A percentile compares a stretch with the other conserved stretches of the same genome.
These are phyloP conservation scores for Adiantum capillusveneris DNA, from an alignment of 75 land plant species.

Conservation along the genomic window DNA sequence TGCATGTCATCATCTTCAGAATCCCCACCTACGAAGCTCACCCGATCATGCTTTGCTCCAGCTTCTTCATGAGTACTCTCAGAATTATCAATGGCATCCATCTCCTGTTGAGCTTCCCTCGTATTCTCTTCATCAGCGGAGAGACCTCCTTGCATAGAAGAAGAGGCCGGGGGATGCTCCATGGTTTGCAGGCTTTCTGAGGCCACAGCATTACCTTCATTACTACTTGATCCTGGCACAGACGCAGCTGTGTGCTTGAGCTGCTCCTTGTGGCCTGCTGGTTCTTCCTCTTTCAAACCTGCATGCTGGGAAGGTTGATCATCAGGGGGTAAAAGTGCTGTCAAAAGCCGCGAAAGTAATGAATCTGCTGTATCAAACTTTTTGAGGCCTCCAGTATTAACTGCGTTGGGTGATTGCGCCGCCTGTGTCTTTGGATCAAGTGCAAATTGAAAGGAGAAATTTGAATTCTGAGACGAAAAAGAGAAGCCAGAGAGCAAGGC, in stretches of 20 bases:
- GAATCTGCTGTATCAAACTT: conserved; percentile 3
- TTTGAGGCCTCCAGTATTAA: conserved; percentile 4
- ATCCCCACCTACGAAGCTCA: neutral
- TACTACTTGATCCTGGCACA: neutral
- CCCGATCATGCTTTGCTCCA: neutral
- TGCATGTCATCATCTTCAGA: neutral
- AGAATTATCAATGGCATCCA: no score
- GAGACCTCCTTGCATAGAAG: no score
- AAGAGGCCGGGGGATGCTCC: no score
- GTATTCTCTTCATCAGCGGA: no score
- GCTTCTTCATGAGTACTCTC: no score
- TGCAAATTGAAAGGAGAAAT: conserved; percentile 13
- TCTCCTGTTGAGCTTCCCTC: no score
- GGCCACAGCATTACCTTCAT: no score
- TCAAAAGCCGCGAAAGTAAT: conserved; percentile 2
- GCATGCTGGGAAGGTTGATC: conserved; percentile 1
- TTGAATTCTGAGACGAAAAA: conserved; percentile 10
- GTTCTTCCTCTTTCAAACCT: neutral
- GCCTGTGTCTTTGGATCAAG: conserved; percentile 7
- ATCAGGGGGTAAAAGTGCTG: conserved; percentile 9
- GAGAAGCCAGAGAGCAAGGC: conserved; percentile 15
- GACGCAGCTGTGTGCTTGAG: neutral
- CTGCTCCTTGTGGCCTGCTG: neutral
- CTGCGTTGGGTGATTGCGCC: neutral
- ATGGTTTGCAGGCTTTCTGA: no score